These are phyloP conservation scores for Myxozyma mucilagina DNA, from an alignment of 805 yeast species.

Conservation along the genomic window DNA sequence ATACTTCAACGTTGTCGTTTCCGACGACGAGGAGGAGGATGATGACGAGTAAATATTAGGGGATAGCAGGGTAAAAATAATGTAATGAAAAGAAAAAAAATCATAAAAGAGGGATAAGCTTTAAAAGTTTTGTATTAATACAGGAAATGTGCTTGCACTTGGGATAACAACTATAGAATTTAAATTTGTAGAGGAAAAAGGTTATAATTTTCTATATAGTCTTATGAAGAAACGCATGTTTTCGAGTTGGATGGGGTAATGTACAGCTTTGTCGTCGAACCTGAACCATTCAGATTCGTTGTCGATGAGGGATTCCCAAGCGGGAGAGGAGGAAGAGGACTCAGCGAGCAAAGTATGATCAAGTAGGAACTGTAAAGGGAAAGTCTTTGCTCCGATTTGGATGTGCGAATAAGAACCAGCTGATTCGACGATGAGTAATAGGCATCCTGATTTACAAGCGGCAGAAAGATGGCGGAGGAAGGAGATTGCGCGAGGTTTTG, in stretches of 20 bases:
- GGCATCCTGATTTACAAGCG: conserved; percentile 56
- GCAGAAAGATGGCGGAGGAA: conserved; percentile 56
- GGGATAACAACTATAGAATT: background rate
- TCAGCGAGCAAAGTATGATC: conserved; percentile 58
- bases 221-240: conserved; percentile 86
- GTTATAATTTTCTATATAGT: conserved; percentile 58
- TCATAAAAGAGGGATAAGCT: conserved; percentile 3
- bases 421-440: conserved; percentile 72
- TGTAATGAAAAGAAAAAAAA: background rate
- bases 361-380: conserved; percentile 78
- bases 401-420: conserved; percentile 90
- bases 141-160: background rate
- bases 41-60: conserved; percentile 46
- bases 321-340: conserved; percentile 41
- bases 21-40: conserved; percentile 93
- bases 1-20: conserved; percentile 98
- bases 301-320: conserved; percentile 65
- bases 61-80: background rate
- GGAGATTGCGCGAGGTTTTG: conserved; percentile 59
- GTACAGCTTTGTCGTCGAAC: conserved; percentile 47
- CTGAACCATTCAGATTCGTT: conserved; percentile 85
- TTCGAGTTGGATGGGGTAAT: conserved; percentile 70
- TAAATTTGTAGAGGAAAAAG: background rate
- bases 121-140: conserved; percentile 13
- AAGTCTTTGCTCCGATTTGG: conserved; percentile 68